Evolutionary conservation across 2,329 filamentous ascomycete species (phyloP).

Genomic region (Proliferodiscus dingleyae): DNA sequence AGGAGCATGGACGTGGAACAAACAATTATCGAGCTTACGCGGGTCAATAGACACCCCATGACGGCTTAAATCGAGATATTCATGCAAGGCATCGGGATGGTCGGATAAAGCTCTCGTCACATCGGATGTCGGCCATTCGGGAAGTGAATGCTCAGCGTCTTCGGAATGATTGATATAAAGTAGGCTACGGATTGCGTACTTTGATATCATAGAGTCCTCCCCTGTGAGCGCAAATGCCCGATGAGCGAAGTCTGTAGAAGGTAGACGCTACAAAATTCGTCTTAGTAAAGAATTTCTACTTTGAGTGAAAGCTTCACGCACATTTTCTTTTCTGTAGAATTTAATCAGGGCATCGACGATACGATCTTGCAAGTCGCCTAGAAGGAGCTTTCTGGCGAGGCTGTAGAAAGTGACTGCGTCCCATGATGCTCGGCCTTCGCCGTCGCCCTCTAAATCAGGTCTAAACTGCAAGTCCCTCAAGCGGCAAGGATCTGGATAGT

Average conservation of each 20-base stretch:
- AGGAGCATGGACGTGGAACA: slow-evolving; percentile 2
- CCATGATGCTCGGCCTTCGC: neutral
- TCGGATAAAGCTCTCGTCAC: slow-evolving; percentile 1
- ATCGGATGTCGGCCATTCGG: neutral
- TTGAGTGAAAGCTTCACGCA: neutral
- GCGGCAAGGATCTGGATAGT: neutral
- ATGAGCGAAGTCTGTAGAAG: neutral
- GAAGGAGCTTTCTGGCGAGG: slow-evolving; percentile 6
- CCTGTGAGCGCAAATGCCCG: neutral
- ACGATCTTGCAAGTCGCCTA: slow-evolving; percentile 8
- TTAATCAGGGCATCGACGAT: slow-evolving; percentile 4
- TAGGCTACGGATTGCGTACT: neutral
- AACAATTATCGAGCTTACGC: neutral
- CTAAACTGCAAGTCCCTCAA: neutral
- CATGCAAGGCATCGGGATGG: neutral
- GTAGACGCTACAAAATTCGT: neutral
- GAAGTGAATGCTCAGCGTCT: neutral
- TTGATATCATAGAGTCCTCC: neutral
- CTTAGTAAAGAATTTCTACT: neutral
- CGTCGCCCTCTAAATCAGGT: neutral
- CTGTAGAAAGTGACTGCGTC: slow-evolving; percentile 6
- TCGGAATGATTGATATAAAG: neutral
- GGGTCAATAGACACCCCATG: neutral
- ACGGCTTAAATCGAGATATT: slow-evolving; percentile 2
- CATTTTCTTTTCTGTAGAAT: neutral